These are phyloP conservation scores for Amborella trichopoda DNA, from an alignment of 164 flowering plant genomes.

Conservation along the genomic window DNA sequence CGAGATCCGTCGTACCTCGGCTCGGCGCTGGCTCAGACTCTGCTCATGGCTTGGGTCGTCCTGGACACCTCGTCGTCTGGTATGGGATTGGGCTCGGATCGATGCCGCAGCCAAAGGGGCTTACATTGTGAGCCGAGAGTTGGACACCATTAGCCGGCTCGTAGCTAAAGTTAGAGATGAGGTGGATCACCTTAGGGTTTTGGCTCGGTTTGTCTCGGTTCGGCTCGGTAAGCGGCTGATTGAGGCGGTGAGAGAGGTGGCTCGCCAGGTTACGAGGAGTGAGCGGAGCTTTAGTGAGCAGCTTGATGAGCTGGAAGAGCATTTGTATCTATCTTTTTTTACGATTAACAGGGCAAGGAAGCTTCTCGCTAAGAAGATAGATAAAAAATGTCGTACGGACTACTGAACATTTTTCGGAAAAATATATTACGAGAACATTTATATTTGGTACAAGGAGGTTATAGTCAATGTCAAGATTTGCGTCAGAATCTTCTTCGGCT, in stretches of 20 bases:
- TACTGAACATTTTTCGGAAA: too few species aligned
- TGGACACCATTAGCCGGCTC: constrained; percentile 61
- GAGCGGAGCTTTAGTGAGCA: constrained; percentile 40
- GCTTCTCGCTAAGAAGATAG: constrained; percentile 47
- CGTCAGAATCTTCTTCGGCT: too few species aligned
- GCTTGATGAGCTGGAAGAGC: constrained; percentile 71
- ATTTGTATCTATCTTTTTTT: constrained; percentile 61
- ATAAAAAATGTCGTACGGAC: too few species aligned
- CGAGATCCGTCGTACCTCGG: constrained; percentile 33
- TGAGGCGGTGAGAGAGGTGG: constrained; percentile 31
- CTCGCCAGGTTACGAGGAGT: constrained; percentile 31
- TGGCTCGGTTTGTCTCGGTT: constrained; percentile 29
- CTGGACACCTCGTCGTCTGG: constrained; percentile 14
- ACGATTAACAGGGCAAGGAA: constrained; percentile 61
- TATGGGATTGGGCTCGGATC: constrained; percentile 32
- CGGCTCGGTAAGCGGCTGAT: constrained; percentile 15
- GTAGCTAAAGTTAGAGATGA: constrained; percentile 51
- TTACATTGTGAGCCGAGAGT: constrained; percentile 45
- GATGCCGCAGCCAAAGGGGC: constrained; percentile 63
- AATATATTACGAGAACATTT: too few species aligned
- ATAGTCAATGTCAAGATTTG: too few species aligned
- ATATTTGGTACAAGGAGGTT: too few species aligned
- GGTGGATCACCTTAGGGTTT: constrained; percentile 33
- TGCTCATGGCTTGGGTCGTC: constrained; percentile 37
- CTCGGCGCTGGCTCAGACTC: constrained; percentile 27